Evolutionary conservation across 2,329 filamentous ascomycete species (phyloP).

Genomic region (Pseudofabraea citricarpa): DNA sequence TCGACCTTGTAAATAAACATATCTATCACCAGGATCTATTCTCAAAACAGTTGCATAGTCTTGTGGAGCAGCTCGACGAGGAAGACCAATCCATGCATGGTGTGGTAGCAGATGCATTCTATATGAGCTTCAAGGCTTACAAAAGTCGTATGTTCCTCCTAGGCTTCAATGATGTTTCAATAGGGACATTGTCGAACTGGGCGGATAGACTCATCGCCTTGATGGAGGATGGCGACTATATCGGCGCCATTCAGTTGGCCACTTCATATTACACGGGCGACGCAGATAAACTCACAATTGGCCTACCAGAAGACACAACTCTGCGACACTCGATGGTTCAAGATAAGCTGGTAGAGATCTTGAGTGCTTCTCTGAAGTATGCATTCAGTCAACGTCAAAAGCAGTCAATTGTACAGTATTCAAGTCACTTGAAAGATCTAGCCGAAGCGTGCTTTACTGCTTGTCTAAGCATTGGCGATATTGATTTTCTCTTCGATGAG

Average conservation of each 20-base stretch:
- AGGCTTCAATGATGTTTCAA: constrained; percentile 88
- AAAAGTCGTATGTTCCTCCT: constrained; percentile 90
- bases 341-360: constrained; percentile 89
- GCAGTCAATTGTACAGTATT: constrained; percentile 31
- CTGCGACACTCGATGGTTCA: constrained; percentile 76
- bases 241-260: constrained; percentile 83
- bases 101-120: constrained; percentile 93
- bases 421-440: constrained; percentile 64
- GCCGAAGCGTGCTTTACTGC: constrained; percentile 80
- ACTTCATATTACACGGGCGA: constrained; percentile 89
- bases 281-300: constrained; percentile 90
- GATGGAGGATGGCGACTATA: constrained; percentile 96
- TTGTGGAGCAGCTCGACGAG: constrained; percentile 87
- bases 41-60: constrained; percentile 74
- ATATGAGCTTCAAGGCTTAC: constrained; percentile 95
- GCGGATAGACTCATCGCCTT: constrained; percentile 87
- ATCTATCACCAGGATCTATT: constrained; percentile 91
- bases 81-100: constrained; percentile 88
- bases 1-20: constrained; percentile 86
- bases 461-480: constrained; percentile 71
- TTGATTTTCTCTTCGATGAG: constrained; percentile 84
- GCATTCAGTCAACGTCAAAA: constrained; percentile 67
- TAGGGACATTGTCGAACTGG: constrained; percentile 94
- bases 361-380: constrained; percentile 85
- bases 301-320: constrained; percentile 76